Evolutionary conservation across 345 rosid genomes (phyloP).

Genomic region (Streptanthus diversifolius): DNA sequence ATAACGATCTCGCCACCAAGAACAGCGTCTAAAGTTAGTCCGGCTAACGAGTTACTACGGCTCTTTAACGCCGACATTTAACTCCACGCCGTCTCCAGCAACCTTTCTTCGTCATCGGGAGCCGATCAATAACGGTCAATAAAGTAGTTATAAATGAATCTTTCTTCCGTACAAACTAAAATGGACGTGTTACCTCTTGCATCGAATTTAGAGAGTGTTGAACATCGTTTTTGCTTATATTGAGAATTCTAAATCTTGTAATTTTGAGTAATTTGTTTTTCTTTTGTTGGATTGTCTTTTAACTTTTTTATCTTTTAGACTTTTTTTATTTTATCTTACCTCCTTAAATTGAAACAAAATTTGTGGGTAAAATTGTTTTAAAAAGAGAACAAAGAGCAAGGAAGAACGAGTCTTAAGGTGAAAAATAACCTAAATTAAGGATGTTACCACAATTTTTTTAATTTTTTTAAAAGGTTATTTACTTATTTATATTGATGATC

Average conservation of each 20-base stretch:
- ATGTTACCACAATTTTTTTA: not conserved
- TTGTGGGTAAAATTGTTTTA: not conserved
- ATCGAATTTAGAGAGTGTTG: constrained; percentile 18
- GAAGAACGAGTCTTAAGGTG: constrained; percentile 32
- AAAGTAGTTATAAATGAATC: not conserved
- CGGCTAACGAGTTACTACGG: constrained; percentile 42
- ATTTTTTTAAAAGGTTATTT: too few species aligned
- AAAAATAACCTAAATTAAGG: constrained; percentile 10
- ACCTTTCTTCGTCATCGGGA: constrained; percentile 20
- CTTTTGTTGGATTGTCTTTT: not conserved
- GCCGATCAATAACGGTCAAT: not conserved
- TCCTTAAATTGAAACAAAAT: not conserved
- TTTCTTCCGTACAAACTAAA: not conserved
- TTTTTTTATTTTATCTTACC: not conserved
- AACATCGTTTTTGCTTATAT: constrained; percentile 4
- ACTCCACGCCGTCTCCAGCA: constrained; percentile 24
- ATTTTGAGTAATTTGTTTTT: not conserved
- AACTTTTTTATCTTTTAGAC: not conserved
- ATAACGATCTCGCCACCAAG: constrained; percentile 33
- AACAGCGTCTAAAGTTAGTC: constrained; percentile 40
- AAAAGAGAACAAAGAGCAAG: constrained; percentile 1
- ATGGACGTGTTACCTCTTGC: constrained; percentile 30
- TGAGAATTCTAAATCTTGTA: not conserved
- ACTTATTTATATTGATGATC: not conserved
- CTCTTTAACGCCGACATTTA: constrained; percentile 51